A percentile compares a stretch with the other conserved stretches of the same genome.
These are phyloP conservation scores for Chenopodium album DNA, from an alignment of 148 eudicot genomes.

Conservation along the genomic window DNA sequence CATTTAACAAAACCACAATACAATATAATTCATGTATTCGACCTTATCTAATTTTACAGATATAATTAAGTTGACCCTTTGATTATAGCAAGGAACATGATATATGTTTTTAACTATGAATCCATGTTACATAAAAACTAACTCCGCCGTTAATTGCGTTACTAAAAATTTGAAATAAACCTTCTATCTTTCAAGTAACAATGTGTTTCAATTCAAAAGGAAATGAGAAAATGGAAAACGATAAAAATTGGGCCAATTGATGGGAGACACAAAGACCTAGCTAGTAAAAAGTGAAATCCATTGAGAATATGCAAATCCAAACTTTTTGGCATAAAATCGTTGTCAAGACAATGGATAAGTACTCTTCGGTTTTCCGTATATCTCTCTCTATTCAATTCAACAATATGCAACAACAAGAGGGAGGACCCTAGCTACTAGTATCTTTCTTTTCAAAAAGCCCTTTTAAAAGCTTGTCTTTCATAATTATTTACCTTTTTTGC, in stretches of 20 bases:
- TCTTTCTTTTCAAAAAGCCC: slow-evolving; percentile 3
- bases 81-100: too few species aligned
- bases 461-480: neutral
- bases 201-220: neutral
- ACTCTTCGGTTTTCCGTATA: slow-evolving; percentile 16
- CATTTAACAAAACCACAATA: too few species aligned
- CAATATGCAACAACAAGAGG: neutral
- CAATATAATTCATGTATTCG: too few species aligned
- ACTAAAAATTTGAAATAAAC: too few species aligned
- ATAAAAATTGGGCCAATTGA: neutral
- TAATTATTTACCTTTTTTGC: neutral
- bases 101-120: too few species aligned
- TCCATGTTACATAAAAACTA: too few species aligned
- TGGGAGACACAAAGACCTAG: neutral
- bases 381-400: neutral
- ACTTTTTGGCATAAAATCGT: slow-evolving; percentile 22
- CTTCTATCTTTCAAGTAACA: too few species aligned
- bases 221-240: neutral
- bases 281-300: slow-evolving; percentile 9
- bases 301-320: slow-evolving; percentile 15
- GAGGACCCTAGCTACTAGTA: neutral
- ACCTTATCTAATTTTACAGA: too few species aligned
- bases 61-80: too few species aligned
- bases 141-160: too few species aligned
- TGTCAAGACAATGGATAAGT: slow-evolving; percentile 8